Base-by-base conservation (phyloP, 768 basidiomycete species). In the Lyophyllum decastes region DNA sequence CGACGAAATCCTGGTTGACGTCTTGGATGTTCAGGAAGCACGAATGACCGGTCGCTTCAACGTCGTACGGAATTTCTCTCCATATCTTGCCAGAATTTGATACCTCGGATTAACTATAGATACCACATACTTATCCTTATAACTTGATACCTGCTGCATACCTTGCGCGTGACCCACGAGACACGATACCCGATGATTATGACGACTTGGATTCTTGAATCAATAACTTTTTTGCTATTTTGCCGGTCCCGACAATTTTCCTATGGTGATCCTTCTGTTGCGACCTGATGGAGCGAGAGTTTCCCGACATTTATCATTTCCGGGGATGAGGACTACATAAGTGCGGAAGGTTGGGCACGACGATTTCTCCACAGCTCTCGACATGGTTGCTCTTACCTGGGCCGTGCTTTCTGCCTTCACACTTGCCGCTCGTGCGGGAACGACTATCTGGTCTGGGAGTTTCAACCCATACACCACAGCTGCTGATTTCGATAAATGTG, bases 1-100 rank as follows among this genome's bases (percentile, higher is more conserved):
- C 71, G 25, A 74, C 76, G 30, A 82, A 79, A 62, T 82, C 86
- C 12, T 86, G 85, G 86, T 71, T 86, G 60, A 84, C 81, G 38
- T 80, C 85, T 33, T 89, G 87, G 88, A 80, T 88, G 78, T 89
- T 86, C 68, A 76, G 73, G 63, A 76, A 70, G 60, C 57, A 67
- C 45, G 63, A 72, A 44, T 77, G 61, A 73, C 45, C 27, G 53
- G 27, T 52, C 48, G 55, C 40, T 50, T 44, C 50, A 22, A 33
- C 60, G 48, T 43, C 51, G 64, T 66, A 59, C 66, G 64, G 68
- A 61, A 59, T 67, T 68, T 62, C 62, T 59, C 53, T 66, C 63
- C 62, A 63, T 63, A 50, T 69, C 60, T 62, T 55, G 57, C 64
- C 67, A 61, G 55, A 61, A 68, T 68, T 71, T 70, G 67, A 74